phyloP scores from a whole-genome alignment of 176 grass and related monocot species.

The Raddia guianensis region DNA sequence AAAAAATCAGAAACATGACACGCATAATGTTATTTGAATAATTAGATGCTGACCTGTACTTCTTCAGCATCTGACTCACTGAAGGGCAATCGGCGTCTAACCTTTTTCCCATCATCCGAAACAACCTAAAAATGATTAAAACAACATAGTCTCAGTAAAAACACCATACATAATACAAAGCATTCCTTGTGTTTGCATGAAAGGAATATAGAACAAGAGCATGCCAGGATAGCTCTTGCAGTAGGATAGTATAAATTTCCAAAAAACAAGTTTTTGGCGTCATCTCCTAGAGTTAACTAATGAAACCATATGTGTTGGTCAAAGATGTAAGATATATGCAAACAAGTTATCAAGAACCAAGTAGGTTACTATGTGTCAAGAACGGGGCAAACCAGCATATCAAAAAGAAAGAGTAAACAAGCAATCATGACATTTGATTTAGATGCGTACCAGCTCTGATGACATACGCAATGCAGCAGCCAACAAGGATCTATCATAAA shows the following conservation, averaged over 20 bases:
- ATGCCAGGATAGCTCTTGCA: constrained; percentile 12
- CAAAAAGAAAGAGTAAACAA: constrained; percentile 13
- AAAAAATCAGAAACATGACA: not conserved
- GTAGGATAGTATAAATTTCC: not conserved
- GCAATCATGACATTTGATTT: constrained; percentile 26
- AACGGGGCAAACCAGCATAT: not conserved
- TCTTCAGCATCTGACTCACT: constrained; percentile 72
- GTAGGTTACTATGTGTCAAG: not conserved
- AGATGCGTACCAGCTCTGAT: constrained; percentile 73
- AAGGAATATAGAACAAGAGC: constrained; percentile 8
- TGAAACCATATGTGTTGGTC: not conserved
- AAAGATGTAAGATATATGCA: constrained; percentile 17
- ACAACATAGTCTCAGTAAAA: constrained; percentile 7
- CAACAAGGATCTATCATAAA: constrained; percentile 71
- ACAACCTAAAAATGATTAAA: constrained; percentile 63
- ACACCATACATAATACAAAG: constrained; percentile 2
- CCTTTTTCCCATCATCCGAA: constrained; percentile 90
- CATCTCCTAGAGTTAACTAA: constrained; percentile 14
- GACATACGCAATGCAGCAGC: constrained; percentile 75
- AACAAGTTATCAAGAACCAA: constrained; percentile 11
- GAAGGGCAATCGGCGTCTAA: constrained; percentile 71
- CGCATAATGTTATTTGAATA: constrained; percentile 11
- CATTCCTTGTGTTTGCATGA: constrained; percentile 14
- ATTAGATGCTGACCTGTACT: constrained; percentile 67
- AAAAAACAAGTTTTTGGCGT: constrained; percentile 5